Evolutionary conservation across 176 grass and related monocot genomes (phyloP).

Genomic region (Elaeis guineensis): DNA sequence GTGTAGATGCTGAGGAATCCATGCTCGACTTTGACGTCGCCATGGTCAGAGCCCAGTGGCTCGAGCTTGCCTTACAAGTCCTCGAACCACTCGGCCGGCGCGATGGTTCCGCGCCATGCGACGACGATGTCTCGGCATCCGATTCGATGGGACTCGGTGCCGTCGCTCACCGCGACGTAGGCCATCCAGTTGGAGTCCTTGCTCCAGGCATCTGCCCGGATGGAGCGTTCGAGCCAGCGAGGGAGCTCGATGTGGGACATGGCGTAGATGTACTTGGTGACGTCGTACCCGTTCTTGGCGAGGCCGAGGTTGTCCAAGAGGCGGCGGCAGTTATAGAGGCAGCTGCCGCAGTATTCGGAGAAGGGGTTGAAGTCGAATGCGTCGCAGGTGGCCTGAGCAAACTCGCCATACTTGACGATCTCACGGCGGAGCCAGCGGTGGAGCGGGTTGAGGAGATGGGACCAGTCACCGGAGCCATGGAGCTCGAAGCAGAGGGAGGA

Average conservation of each 20-base stretch:
- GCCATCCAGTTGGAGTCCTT: slow-evolving; percentile 32
- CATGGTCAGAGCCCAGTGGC: slow-evolving; percentile 1
- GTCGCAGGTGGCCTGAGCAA: slow-evolving; percentile 33
- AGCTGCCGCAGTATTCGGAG: slow-evolving; percentile 36
- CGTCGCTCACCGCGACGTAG: slow-evolving; percentile 22
- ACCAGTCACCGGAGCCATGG: too few species aligned
- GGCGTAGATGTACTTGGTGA: slow-evolving; percentile 27
- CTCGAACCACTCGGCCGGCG: slow-evolving; percentile 19
- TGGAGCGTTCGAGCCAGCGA: slow-evolving; percentile 14
- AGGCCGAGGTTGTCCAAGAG: slow-evolving; percentile 30
- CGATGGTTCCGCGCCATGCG: slow-evolving; percentile 27
- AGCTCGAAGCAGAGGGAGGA: too few species aligned
- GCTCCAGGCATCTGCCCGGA: slow-evolving; percentile 23
- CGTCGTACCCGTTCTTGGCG: slow-evolving; percentile 4
- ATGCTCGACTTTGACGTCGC: slow-evolving; percentile 19
- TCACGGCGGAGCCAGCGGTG: slow-evolving; percentile 19
- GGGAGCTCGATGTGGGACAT: slow-evolving; percentile 25
- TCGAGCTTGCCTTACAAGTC: slow-evolving; percentile 16
- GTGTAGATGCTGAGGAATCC: slow-evolving; percentile 49
- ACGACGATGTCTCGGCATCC: slow-evolving; percentile 29
- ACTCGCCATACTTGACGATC: slow-evolving; percentile 46
- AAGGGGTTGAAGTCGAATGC: slow-evolving; percentile 31
- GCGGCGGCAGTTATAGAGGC: slow-evolving; percentile 17
- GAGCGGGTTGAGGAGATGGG: not conserved
- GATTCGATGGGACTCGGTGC: slow-evolving; percentile 14